Evolutionary conservation across 2,329 filamentous ascomycete species (phyloP), one percentile per base, ranked within the genome.

Genomic region (Alternaria novae-zelandiae): DNA sequence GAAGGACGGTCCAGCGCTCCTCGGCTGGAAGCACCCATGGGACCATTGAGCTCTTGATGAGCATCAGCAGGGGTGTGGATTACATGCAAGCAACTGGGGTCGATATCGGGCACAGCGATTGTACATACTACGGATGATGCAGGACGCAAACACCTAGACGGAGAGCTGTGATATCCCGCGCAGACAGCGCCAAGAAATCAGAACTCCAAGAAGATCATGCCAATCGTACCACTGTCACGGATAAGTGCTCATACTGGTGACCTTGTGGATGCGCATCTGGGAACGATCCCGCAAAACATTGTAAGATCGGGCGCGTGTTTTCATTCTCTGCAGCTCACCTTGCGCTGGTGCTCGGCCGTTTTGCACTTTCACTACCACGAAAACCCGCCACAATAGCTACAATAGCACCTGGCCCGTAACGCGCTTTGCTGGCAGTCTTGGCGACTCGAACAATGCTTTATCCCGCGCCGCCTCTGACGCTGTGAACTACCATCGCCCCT

Each of bases 1-100:
- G 89, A 91, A 97, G 85, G 96, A 99, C 77, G 94, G 94, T n/a
- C 87, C 95, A 23, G 95, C 89, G 58, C 84, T 98, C 69, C 80
- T 99, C 74, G 96, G 96, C 80, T 93, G 89, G 91, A 97, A 94
- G 85, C 96, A 98, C 82, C 96, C 77, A 20, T 79, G 77, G 77
- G 77, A 79, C 6, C 77, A 79, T 65, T 79, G 75, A 79, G 43
- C 51, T 10, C n/a, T 32, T 13, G 10, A 26, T 15, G 21, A 17
- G 54, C 30, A 36, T 8, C 10, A 0, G 13, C 8, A 54, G 41
- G 46, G 26, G 30, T 13, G 43, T 32, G 23, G 12, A 44, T 13
- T 5, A 5, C 3, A 13, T 6, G 5, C 30, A 15, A 10, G 11
- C n/a, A 43, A 7, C n/a, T 32, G 23, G 3, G 5, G 23, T 6